Evolutionary conservation across 2,329 filamentous ascomycete genomes (phyloP).

Genomic region (Xylaria sp.): DNA sequence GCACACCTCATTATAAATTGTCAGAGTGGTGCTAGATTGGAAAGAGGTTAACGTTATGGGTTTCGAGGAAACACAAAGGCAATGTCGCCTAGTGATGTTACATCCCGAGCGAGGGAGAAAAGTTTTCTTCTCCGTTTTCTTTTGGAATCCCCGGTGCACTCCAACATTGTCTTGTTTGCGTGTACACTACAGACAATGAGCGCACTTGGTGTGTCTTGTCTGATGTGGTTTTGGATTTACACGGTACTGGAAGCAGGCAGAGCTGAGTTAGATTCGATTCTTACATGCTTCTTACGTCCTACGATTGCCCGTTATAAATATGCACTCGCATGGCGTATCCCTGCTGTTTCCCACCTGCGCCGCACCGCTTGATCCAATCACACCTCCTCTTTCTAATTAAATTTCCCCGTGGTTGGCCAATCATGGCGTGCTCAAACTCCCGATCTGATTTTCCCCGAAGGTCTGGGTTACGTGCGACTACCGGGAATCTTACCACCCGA

Average conservation of each 20-base stretch:
- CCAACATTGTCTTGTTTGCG: too few relatives aligned
- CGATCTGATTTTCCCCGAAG: conserved; percentile 21
- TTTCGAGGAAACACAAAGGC: neutral
- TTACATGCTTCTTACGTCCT: neutral
- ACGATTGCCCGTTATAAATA: conserved; percentile 20
- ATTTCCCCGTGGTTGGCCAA: conserved; percentile 21
- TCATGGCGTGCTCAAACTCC: conserved; percentile 8
- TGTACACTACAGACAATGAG: too few relatives aligned
- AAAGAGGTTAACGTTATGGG: neutral
- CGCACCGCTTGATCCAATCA: conserved; percentile 2
- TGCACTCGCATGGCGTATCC: conserved; percentile 15
- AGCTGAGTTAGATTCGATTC: conserved; percentile 11
- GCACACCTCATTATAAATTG: too few relatives aligned
- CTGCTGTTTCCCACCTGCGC: conserved; percentile 1
- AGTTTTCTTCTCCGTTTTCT: neutral
- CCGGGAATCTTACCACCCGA: conserved; percentile 4
- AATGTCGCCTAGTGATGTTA: neutral
- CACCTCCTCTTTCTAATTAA: neutral
- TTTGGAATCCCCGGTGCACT: too few relatives aligned
- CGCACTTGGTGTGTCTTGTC: neutral
- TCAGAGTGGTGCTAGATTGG: too few relatives aligned
- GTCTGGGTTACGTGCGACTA: conserved; percentile 15
- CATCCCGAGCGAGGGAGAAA: neutral
- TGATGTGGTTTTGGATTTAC: neutral
- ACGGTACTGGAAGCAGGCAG: neutral